phyloP scores from a whole-genome alignment of 305 asterid species.

The Fraxinus angustifolia region DNA sequence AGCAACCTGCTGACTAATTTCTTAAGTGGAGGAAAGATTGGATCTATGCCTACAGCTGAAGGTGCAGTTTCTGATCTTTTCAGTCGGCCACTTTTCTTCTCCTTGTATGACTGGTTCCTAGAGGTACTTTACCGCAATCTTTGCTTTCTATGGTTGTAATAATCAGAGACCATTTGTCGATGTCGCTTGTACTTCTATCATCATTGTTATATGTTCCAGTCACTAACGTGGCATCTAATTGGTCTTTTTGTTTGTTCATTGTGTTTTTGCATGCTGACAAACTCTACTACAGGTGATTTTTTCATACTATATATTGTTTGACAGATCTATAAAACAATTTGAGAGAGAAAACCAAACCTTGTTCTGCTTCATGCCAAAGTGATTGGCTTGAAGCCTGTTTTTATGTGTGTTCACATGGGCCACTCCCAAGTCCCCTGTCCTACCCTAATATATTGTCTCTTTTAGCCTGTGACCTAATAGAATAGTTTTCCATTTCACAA shows the following conservation, averaged over 20 bases:
- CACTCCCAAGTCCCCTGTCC: not conserved
- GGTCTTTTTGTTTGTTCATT: not conserved
- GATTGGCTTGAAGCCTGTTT: not conserved
- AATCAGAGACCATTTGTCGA: not conserved
- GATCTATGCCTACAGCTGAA: conserved; percentile 88
- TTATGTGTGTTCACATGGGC: not conserved
- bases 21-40: conserved; percentile 74
- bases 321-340: not conserved
- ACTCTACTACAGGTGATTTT: not conserved
- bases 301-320: not conserved
- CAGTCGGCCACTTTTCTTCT: conserved; percentile 80
- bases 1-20: conserved; percentile 87
- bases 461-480: not conserved
- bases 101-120: conserved; percentile 84
- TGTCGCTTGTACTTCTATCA: not conserved
- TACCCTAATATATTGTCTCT: not conserved
- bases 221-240: not conserved
- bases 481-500: not conserved
- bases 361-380: not conserved
- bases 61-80: conserved; percentile 94
- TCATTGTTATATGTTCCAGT: not conserved
- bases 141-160: conserved; percentile 6
- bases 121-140: conserved; percentile 47
- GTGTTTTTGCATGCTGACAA: not conserved
- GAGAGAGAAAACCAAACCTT: not conserved